phyloP scores from a whole-genome alignment of 1,284 basidiomycete species.

The Omphalotus olearius region DNA sequence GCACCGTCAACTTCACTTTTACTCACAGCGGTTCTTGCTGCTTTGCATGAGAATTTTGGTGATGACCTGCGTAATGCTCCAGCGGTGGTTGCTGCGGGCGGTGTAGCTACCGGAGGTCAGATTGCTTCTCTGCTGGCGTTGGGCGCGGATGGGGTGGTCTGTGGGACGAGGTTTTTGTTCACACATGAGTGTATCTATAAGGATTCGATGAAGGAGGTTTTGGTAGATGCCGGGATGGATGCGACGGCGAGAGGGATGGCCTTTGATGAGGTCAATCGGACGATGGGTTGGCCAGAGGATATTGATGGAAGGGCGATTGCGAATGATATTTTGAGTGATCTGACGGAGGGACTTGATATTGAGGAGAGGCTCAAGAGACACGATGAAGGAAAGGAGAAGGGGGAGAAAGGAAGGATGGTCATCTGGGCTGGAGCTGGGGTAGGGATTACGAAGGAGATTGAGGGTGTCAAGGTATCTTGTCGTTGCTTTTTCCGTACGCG shows the following conservation, averaged over 20 bases:
- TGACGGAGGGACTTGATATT: conserved; percentile 4
- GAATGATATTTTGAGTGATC: conserved; percentile 18
- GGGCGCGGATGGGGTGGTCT: conserved; percentile 49
- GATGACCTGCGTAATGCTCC: conserved; percentile 22
- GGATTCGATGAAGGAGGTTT: conserved; percentile 32
- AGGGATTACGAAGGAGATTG: conserved; percentile 14
- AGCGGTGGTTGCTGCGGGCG: conserved; percentile 46
- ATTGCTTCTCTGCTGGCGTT: conserved; percentile 48
- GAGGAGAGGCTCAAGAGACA: conserved; percentile 7
- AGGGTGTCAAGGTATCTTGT: conserved; percentile 7
- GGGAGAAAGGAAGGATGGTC: conserved; percentile 15
- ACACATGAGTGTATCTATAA: conserved; percentile 48
- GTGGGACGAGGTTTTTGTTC: conserved; percentile 56
- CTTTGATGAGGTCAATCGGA: conserved; percentile 41
- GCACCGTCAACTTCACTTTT: conserved; percentile 48
- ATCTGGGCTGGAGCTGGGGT: conserved; percentile 20
- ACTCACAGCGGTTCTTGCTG: conserved; percentile 41
- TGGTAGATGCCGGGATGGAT: conserved; percentile 34
- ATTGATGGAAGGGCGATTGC: conserved; percentile 39
- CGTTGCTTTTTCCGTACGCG: neutral
- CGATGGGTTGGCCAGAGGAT: conserved; percentile 43
- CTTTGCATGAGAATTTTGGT: conserved; percentile 25
- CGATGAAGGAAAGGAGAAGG: conserved; percentile 4
- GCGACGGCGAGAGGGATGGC: conserved; percentile 39
- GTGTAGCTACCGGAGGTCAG: conserved; percentile 41